Evolutionary conservation across 2,329 filamentous ascomycete genomes (phyloP).

Genomic region (Claviceps pazoutovae): DNA sequence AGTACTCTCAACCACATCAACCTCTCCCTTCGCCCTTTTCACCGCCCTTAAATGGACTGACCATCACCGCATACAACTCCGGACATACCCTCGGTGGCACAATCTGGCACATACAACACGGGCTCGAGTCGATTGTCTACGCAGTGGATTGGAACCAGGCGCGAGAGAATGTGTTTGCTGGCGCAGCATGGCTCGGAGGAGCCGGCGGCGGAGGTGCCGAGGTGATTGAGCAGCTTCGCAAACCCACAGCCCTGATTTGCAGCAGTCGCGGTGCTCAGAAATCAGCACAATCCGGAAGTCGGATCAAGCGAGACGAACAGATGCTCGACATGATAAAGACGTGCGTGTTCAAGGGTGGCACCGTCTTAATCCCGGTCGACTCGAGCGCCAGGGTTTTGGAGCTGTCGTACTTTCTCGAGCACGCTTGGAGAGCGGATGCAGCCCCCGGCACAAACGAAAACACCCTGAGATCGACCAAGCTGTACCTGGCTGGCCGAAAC

Average conservation of each 20-base stretch:
- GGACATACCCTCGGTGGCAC: slow-evolving; percentile 93
- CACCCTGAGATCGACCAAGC: slow-evolving; percentile 37
- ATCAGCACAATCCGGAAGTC: slow-evolving; percentile 54
- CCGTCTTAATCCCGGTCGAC: slow-evolving; percentile 84
- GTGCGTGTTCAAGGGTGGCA: slow-evolving; percentile 70
- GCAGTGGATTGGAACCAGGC: slow-evolving; percentile 97
- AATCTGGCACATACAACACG: slow-evolving; percentile 97
- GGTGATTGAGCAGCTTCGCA: slow-evolving; percentile 83
- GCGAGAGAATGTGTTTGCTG: slow-evolving; percentile 86
- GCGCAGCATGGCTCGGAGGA: slow-evolving; percentile 84
- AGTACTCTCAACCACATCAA: slow-evolving; percentile 93
- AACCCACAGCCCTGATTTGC: slow-evolving; percentile 87
- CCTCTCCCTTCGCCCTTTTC: slow-evolving; percentile 78
- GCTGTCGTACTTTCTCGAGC: slow-evolving; percentile 80
- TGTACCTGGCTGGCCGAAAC: slow-evolving; percentile 78
- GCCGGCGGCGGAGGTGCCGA: slow-evolving; percentile 69
- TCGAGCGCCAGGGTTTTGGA: slow-evolving; percentile 91
- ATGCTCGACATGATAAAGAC: slow-evolving; percentile 70
- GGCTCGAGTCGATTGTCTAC: slow-evolving; percentile 91
- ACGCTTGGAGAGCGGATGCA: slow-evolving; percentile 66
- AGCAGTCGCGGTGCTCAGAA: slow-evolving; percentile 70
- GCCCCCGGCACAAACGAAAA: slow-evolving; percentile 31
- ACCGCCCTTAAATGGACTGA: slow-evolving; percentile 77
- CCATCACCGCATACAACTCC: slow-evolving; percentile 91
- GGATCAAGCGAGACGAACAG: slow-evolving; percentile 72